Evolutionary conservation across 2,329 filamentous ascomycete genomes (phyloP).

Genomic region (Ophiosphaerella herpotricha): DNA sequence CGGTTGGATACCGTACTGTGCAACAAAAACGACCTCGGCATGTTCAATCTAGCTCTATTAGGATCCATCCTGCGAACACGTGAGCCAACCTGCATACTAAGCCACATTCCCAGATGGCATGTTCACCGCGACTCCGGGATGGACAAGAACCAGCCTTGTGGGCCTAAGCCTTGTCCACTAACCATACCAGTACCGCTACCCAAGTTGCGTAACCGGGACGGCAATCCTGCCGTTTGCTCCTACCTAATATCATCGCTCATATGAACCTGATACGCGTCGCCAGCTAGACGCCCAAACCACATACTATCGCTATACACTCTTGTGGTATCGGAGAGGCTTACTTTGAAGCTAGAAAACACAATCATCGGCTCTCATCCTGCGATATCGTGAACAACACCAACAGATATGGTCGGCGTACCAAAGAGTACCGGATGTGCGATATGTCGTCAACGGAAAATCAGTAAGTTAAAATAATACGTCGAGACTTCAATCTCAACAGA

Average conservation of each 20-base stretch:
- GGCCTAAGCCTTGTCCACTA: conserved; percentile 15
- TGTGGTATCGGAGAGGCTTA: background rate
- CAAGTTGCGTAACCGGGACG: conserved; percentile 9
- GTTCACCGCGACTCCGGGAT: conserved; percentile 17
- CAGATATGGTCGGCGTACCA: conserved; percentile 40
- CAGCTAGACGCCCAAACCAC: background rate
- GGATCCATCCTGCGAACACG: conserved; percentile 28
- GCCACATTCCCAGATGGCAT: background rate
- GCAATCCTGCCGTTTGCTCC: conserved; percentile 9
- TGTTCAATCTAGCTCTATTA: conserved; percentile 12
- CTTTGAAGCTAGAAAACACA: background rate
- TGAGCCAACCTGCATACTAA: conserved; percentile 11
- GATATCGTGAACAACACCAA: background rate
- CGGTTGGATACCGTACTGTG: no score
- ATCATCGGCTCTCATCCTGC: background rate
- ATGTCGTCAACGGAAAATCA: conserved; percentile 42
- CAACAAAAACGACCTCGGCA: no score
- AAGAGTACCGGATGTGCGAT: conserved; percentile 41
- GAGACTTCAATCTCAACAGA: background rate
- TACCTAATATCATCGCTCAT: conserved; percentile 4
- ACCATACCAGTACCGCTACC: conserved; percentile 6
- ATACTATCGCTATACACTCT: background rate
- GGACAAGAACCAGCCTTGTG: conserved; percentile 9
- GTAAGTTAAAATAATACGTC: conserved; percentile 18
- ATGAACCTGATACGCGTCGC: background rate